Conservation (phyloP, 2,329 filamentous ascomycete genomes). For the Volutella citrinella region DNA sequence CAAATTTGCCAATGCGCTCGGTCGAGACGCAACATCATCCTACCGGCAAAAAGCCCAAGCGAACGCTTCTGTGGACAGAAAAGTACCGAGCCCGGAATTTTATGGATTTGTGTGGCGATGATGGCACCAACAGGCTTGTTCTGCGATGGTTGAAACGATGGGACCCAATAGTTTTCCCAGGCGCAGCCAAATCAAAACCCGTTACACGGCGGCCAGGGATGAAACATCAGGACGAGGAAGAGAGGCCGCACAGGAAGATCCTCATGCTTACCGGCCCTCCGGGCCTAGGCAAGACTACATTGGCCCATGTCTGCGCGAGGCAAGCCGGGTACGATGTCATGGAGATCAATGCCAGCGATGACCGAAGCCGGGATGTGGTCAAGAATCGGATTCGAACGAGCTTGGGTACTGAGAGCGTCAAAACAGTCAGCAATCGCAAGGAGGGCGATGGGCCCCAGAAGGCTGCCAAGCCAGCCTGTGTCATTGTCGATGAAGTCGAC, state of each 20-base stretch:
- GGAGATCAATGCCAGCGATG: conserved; percentile 97
- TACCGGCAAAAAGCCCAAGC: conserved; percentile 44
- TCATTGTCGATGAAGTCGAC: conserved; percentile 95
- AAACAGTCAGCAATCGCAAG: conserved; percentile 62
- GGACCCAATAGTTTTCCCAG: conserved; percentile 90
- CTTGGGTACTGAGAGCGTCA: conserved; percentile 91
- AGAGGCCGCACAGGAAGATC: conserved; percentile 81
- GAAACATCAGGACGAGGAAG: conserved; percentile 54
- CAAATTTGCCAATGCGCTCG: conserved; percentile 38
- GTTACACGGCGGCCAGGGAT: conserved; percentile 40
- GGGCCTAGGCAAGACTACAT: conserved; percentile 90
- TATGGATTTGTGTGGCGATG: conserved; percentile 90
- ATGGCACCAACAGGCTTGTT: conserved; percentile 86
- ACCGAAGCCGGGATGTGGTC: conserved; percentile 84
- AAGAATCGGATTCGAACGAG: conserved; percentile 88
- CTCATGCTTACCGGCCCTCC: conserved; percentile 88
- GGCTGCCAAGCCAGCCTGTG: conserved; percentile 81
- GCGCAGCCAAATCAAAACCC: conserved; percentile 59
- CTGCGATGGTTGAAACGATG: conserved; percentile 91
- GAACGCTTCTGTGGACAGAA: conserved; percentile 82
- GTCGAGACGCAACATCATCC: too few species aligned
- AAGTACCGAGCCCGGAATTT: conserved; percentile 94
- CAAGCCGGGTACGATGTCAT: conserved; percentile 96
- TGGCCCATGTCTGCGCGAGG: conserved; percentile 91
- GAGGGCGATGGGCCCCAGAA: conserved; percentile 59